These are phyloP conservation scores for Candida railenensis DNA, from an alignment of 805 yeast species.

Conservation along the genomic window DNA sequence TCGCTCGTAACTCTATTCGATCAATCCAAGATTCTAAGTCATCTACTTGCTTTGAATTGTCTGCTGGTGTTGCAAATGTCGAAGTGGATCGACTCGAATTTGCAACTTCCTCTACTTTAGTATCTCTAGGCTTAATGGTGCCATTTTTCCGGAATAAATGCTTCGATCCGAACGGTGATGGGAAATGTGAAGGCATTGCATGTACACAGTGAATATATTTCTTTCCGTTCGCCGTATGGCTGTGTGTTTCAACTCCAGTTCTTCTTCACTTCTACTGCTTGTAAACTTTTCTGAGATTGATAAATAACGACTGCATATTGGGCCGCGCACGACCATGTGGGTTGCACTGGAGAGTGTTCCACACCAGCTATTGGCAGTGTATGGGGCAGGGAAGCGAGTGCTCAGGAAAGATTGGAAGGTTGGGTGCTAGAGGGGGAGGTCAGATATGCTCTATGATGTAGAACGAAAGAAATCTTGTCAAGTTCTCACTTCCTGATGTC, in stretches of 20 bases:
- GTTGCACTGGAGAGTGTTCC: too few species aligned
- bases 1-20: constrained; percentile 20
- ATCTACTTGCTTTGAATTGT: constrained; percentile 3
- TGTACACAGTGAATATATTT: neutral
- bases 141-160: neutral
- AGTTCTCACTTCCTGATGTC: too few species aligned
- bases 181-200: constrained; percentile 13
- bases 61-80: neutral
- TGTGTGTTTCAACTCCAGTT: too few species aligned
- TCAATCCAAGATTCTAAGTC: constrained; percentile 33
- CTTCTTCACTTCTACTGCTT: neutral
- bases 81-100: neutral
- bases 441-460: too few species aligned
- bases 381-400: neutral
- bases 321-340: neutral
- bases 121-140: neutral
- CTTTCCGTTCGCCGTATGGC: too few species aligned
- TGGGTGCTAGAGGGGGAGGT: too few species aligned
- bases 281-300: neutral
- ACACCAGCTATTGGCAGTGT: too few species aligned
- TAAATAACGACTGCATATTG: neutral
- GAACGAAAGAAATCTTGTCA: too few species aligned
- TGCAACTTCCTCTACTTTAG: neutral
- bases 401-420: too few species aligned
- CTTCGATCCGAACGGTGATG: constrained; percentile 19